Evolutionary conservation across 371 early-diverging fungal genomes (phyloP), one percentile per base, ranked within the genome.

Genomic region (Apophysomyces elegans): DNA sequence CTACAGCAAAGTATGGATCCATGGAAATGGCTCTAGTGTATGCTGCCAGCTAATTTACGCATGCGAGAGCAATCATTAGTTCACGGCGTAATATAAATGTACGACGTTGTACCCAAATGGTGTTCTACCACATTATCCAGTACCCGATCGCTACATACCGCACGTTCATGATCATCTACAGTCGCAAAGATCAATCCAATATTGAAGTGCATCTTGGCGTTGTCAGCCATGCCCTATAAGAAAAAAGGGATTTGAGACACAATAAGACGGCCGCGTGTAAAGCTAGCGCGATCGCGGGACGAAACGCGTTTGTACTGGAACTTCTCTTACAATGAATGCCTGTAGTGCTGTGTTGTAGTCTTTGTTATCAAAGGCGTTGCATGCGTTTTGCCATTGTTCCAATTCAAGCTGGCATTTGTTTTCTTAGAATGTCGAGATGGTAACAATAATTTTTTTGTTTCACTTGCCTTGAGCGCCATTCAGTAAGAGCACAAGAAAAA

Each of bases 161-260:
- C 96, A 64, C 86, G 88, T 39, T 91, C 86, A 75, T 91, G 86
- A 70, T 94, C 86, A 35, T 88, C 88, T 54, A 91, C 71, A 18
- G 89, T 87, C 11, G 91, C 85, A 58, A 89, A 88, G 56, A 93
- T 89, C 62, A 94, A 84, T 8, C 94, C 97, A 74, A 97, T 93
- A 75, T 97, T 97, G 77, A 95, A 97, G 81, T 95, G 93, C 65
- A 97, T 94, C 79, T 96, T 96, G 43, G 97, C 90, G 35, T 89
- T 89, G 71, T 95, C 95, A 35, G 95, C 96, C 63, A 96, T 94
- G 38, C 84, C 79, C 94, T 95, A 82, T 39, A 54, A 36, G 41
- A 36, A 44, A 54, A 32, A 35, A 21, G 56, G 41, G 41, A 21
- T 39, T 26, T 11, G 13, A 68, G 59, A 9, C 13, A 36, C n/a